Conservation (phyloP, 148 eudicot species). For the Rhododendron kiyosumense region DNA sequence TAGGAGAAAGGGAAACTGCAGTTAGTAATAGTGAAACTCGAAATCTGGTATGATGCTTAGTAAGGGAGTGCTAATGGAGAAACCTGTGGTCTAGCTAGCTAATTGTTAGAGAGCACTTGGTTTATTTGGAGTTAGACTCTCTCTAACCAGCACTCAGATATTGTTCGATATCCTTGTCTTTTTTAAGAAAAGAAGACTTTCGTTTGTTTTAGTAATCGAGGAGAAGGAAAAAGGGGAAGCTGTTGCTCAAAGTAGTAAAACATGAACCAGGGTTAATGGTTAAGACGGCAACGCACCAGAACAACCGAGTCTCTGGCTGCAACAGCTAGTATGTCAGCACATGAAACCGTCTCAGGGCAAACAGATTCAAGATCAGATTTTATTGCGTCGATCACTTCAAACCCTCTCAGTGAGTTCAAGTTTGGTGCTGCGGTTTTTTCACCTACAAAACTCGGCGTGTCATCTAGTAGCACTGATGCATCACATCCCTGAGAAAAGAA, state of each 20-base stretch:
- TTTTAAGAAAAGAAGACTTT: neutral
- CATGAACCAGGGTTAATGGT: neutral
- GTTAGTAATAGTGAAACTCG: too few relatives aligned
- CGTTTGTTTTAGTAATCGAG: neutral
- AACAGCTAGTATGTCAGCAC: conserved; percentile 60
- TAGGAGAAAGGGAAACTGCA: too few relatives aligned
- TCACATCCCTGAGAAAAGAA: conserved; percentile 53
- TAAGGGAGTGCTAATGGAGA: too few relatives aligned
- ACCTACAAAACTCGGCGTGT: conserved; percentile 33
- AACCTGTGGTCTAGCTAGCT: too few relatives aligned
- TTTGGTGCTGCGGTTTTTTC: conserved; percentile 59
- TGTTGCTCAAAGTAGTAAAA: too few relatives aligned
- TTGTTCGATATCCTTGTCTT: neutral
- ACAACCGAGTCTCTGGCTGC: conserved; percentile 63
- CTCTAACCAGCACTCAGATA: neutral
- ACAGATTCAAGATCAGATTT: conserved; percentile 46
- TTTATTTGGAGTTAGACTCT: too few relatives aligned
- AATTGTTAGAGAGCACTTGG: too few relatives aligned
- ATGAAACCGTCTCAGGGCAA: conserved; percentile 59
- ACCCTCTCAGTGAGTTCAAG: conserved; percentile 49
- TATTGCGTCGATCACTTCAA: conserved; percentile 52
- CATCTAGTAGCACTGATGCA: conserved; percentile 58
- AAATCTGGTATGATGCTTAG: too few relatives aligned
- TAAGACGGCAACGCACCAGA: conserved; percentile 23
- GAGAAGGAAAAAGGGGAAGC: too few relatives aligned